Base-by-base conservation (phyloP, 106 monocot genomes). In the Gastrodia elata region DNA sequence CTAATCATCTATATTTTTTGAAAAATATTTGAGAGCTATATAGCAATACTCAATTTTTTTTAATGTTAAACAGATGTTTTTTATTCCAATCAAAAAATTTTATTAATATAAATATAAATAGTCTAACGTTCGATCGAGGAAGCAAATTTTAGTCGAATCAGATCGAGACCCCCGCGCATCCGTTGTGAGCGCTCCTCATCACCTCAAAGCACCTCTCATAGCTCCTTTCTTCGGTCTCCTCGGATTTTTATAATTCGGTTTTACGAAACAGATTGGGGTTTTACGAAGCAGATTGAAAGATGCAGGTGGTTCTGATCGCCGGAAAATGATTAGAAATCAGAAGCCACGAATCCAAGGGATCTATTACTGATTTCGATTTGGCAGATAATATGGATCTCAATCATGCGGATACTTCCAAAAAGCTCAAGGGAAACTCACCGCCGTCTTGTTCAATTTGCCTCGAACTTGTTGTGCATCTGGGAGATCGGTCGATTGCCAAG, bases 381-480 rank as follows among this genome's bases (percentile, higher is more conserved):
- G 43, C 39, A 39, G 74, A 69, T 0, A 35, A 43, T 39, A 82
- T 84, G 87, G 81, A 87, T 75, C 80, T 83, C 24, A 77, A 79
- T 3, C 73, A 73, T 46, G 0, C 43, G 34, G 32, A 70, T 26
- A 15, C 26, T 26, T 38, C 43, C 22, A 44, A 41, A 38, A 73
- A 68, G 35, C 55, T 65, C 37, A 71, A 48, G 49, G 81, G 70
- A 13, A 14, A 44, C 48, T 14, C 72, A 38, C 55, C 68, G 32
- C 14, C 57, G 7, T 68, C 77, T 34, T 88, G 88, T 73, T 88
- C 88, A 75, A 85, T 88, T 41, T 88, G 88, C 75, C 75, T 88
- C 20, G 88, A 88, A 1, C 71, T 42, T 15, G 85, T 88, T 72
- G 43, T 70, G 14, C 68, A 77, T 73, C 67, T 14, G 20, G 77